Evolutionary conservation across 73 alveolate genomes (phyloP).

Genomic region (Blepharisma japonicum): DNA sequence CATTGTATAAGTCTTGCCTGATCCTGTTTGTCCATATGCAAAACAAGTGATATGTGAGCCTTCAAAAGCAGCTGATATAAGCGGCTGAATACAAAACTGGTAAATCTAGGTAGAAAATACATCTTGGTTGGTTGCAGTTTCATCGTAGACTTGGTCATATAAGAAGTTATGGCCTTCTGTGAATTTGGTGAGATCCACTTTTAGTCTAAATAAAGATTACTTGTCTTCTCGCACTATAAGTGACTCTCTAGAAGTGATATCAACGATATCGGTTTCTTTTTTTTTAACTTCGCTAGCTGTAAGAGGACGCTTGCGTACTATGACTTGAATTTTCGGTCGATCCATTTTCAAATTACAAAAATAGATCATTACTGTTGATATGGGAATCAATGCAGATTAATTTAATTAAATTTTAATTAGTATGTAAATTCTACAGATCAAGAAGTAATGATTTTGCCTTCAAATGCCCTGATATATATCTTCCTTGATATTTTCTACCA

Average conservation of each 20-base stretch:
- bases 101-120: conserved; percentile 74
- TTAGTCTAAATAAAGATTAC: conserved; percentile 67
- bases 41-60: conserved; percentile 92
- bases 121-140: conserved; percentile 89
- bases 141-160: conserved; percentile 91
- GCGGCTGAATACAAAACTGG: conserved; percentile 91
- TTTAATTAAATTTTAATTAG: too few relatives aligned
- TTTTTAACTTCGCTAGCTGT: conserved; percentile 85
- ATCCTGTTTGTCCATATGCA: conserved; percentile 97
- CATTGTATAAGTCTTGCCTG: conserved; percentile 84
- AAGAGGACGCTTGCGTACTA: conserved; percentile 99
- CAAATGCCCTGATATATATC: too few relatives aligned
- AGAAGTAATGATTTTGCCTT: too few relatives aligned
- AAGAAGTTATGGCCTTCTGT: conserved; percentile 88
- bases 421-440: too few relatives aligned
- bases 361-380: too few relatives aligned
- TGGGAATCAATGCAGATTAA: too few relatives aligned
- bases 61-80: conserved; percentile 91
- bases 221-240: conserved; percentile 96
- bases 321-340: conserved; percentile 93
- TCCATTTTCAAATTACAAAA: too few relatives aligned
- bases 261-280: conserved; percentile 54
- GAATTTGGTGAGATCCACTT: conserved; percentile 98
- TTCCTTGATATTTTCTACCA: too few relatives aligned
- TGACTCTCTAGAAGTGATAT: conserved; percentile 38